Percentiles rank a stretch among this genome's conserved stretches.
These are phyloP conservation scores for Colletotrichum destructivum DNA, from an alignment of 2,329 filamentous ascomycete species.

Conservation along the genomic window DNA sequence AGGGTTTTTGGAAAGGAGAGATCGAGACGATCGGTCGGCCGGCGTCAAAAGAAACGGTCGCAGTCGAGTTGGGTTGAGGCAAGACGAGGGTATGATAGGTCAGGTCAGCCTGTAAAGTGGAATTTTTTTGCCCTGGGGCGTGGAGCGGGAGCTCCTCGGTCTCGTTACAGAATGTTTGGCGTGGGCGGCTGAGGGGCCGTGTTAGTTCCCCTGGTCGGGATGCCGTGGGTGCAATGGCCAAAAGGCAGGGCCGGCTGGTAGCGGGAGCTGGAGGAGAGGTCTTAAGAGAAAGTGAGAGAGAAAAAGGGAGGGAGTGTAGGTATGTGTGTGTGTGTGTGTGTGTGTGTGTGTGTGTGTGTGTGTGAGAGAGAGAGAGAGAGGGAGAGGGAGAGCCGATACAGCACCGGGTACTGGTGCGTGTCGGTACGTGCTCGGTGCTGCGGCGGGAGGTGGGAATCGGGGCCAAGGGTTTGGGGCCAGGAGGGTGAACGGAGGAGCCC, in stretches of 20 bases:
- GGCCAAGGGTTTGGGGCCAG: constrained; percentile 8
- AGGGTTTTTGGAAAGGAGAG: constrained; percentile 29
- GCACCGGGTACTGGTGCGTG: constrained; percentile 18
- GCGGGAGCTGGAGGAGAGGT: constrained; percentile 27
- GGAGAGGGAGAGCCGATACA: background rate
- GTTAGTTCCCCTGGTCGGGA: constrained; percentile 36
- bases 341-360: too few relatives aligned
- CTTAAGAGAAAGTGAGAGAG: background rate
- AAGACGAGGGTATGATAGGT: constrained; percentile 31
- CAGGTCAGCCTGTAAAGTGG: constrained; percentile 35
- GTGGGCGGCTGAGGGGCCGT: constrained; percentile 40
- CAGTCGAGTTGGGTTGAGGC: constrained; percentile 21
- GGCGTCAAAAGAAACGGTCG: constrained; percentile 30
- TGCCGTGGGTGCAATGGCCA: constrained; percentile 24
- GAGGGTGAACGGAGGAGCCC: constrained; percentile 6
- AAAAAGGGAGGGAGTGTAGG: too few relatives aligned
- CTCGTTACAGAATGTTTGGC: constrained; percentile 42
- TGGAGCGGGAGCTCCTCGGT: constrained; percentile 42
- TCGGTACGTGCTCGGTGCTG: constrained; percentile 18
- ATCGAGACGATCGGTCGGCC: constrained; percentile 39
- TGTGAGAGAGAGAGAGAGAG: too few relatives aligned
- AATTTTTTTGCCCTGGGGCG: constrained; percentile 39
- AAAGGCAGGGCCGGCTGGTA: constrained; percentile 35
- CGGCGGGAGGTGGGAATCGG: constrained; percentile 10
- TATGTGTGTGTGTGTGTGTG: too few relatives aligned